Evolutionary conservation across 2,329 filamentous ascomycete genomes (phyloP).

Genomic region (Pyricularia grisea): DNA sequence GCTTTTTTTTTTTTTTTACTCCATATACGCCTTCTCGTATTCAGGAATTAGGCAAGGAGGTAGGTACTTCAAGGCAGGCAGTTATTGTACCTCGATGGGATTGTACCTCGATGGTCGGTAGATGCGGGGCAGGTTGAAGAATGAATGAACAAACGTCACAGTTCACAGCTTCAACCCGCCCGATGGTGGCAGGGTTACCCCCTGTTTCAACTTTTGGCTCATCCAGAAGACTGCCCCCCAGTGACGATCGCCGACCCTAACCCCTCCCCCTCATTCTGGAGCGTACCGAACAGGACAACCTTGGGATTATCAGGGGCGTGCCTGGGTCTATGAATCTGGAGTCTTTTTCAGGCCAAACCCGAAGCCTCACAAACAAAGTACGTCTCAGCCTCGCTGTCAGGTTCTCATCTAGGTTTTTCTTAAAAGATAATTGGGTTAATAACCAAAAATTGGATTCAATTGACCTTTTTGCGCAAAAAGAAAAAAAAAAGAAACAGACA

Average conservation of each 20-base stretch:
- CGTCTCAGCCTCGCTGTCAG: conserved; percentile 4
- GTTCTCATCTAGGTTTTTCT: not conserved
- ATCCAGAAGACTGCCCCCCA: not conserved
- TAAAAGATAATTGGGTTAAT: not conserved
- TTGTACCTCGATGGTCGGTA: not conserved
- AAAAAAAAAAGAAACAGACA: not conserved
- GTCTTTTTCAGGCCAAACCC: not conserved
- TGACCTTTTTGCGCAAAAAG: not conserved
- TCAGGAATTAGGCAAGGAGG: too few species aligned
- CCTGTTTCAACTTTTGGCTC: not conserved
- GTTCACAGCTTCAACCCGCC: too few species aligned
- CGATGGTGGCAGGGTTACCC: not conserved
- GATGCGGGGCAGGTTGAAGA: not conserved
- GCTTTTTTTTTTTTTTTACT: too few species aligned
- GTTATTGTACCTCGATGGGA: too few species aligned
- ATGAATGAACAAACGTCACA: not conserved
- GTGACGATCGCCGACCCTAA: not conserved
- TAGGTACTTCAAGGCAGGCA: not conserved
- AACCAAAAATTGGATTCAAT: not conserved
- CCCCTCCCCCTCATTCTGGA: conserved; percentile 1
- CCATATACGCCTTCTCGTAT: too few species aligned
- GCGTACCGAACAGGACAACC: not conserved
- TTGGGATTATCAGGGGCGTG: not conserved
- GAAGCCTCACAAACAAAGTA: not conserved
- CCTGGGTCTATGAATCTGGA: not conserved